phyloP scores from a whole-genome alignment of 2,329 filamentous ascomycete genomes.

The Monosporascus sp. region DNA sequence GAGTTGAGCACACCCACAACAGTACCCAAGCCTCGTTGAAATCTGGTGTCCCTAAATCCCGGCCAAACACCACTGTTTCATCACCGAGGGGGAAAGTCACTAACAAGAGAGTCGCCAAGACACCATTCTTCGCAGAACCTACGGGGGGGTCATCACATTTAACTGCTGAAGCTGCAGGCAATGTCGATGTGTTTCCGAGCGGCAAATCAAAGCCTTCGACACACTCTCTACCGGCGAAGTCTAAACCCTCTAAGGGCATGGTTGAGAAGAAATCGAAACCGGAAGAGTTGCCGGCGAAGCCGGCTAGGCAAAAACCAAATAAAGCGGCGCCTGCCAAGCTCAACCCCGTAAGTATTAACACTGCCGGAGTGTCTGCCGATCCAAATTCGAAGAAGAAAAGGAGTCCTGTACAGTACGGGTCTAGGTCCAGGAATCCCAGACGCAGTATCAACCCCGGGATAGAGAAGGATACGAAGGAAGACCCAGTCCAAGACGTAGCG shows the following conservation, averaged over 20 bases:
- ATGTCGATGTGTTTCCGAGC: neutral
- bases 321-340: neutral
- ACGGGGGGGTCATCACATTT: neutral
- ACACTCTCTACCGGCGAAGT: neutral
- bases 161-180: neutral
- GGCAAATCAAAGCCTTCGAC: neutral
- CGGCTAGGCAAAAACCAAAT: neutral
- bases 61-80: neutral
- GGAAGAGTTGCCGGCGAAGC: neutral
- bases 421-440: neutral
- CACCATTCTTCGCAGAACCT: neutral
- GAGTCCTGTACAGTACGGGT: slow-evolving; percentile 4
- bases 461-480: neutral
- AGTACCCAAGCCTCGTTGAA: no score
- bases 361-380: neutral
- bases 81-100: neutral
- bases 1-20: no score
- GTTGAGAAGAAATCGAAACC: neutral
- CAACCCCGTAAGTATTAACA: neutral
- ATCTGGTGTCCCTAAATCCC: neutral
- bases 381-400: slow-evolving; percentile 15
- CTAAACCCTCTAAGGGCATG: neutral
- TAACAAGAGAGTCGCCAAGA: neutral
- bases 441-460: slow-evolving; percentile 1
- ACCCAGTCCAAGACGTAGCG: neutral